These are phyloP conservation scores for Myxozyma neotropica DNA, from an alignment of 805 yeast species.

Conservation along the genomic window DNA sequence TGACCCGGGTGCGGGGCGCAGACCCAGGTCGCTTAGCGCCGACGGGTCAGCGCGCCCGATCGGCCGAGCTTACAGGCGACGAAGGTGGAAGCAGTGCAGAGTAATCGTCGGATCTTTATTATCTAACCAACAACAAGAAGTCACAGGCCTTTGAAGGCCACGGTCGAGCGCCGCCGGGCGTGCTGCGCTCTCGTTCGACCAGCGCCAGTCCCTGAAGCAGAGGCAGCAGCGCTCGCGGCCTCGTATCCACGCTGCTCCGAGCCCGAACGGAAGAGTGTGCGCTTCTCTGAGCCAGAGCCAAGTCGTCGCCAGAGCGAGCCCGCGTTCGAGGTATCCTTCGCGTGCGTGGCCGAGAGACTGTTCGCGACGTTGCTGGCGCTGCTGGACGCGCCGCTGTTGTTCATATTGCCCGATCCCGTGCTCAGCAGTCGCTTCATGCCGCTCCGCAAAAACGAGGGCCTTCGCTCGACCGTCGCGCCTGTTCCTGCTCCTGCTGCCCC, in stretches of 20 bases:
- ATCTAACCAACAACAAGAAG: background rate
- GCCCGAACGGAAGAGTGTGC: constrained; percentile 1
- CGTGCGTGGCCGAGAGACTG: too few species aligned
- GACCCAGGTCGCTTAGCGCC: constrained; percentile 14
- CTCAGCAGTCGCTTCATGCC: constrained; percentile 4
- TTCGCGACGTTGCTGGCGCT: background rate
- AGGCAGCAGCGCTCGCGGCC: constrained; percentile 14
- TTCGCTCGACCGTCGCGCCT: constrained; percentile 1
- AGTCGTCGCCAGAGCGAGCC: constrained; percentile 6
- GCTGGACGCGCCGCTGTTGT: background rate
- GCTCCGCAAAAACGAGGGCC: constrained; percentile 13
- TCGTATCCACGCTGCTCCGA: constrained; percentile 1
- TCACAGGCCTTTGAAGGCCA: constrained; percentile 18
- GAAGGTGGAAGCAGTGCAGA: background rate
- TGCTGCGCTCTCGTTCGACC: constrained; percentile 14
- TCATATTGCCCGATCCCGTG: background rate
- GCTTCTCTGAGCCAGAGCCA: constrained; percentile 8
- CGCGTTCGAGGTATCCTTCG: background rate
- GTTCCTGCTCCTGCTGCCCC: background rate
- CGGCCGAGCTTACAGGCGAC: background rate
- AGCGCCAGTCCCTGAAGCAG: constrained; percentile 9
- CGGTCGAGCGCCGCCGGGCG: constrained; percentile 25
- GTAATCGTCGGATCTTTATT: too few species aligned
- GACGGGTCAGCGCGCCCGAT: constrained; percentile 5
- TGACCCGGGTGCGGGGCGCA: background rate